Evolutionary conservation across 1,139 yeast genomes (phyloP), one percentile per base, ranked within the genome.

Genomic region (Candida glucosophila): DNA sequence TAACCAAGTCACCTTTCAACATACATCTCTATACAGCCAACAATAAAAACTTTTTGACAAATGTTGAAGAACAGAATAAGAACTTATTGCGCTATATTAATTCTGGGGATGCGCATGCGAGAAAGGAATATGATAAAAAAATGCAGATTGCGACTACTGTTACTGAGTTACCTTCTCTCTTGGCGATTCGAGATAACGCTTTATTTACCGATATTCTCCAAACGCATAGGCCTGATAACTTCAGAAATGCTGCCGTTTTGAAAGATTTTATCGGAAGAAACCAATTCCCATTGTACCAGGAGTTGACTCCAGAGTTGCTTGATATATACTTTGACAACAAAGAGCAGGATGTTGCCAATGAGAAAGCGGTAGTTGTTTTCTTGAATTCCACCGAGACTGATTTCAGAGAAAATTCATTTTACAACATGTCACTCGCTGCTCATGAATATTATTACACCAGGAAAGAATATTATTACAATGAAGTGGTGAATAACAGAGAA

Each of bases 221-320:
- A 39, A 72, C 70, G 31, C 72, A 71, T 48, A 74, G 77, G 0
- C 70, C 82, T 3, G 73, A 72, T 29, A 82, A 78, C 39, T 61
- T 71, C 35, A 61, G 88, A 36, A 62, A 69, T 34, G 49, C 50
- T 16, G 56, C 54, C 11, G 52, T 55, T 23, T 55, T 80, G n/a
- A 43, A 60, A 35, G 41, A 59, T 8, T 78, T 77, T 52, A 52
- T 78, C 14, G 41, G 49, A 15, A 49, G 53, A 25, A 61, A 67
- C 35, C 56, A 66, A 23, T 50, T 54, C 29, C 83, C 85, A 6
- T 47, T 67, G 12, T 50, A 70, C 27, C 67, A 60, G 29, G 77
- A 73, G 36, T 47, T 77, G 27, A 66, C 70, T 1, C 58, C 67
- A 0, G 43, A 47, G 5, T 52, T 57, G 21, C 42, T 60, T 16